Evolutionary conservation across 805 yeast species (phyloP), one percentile per base, ranked within the genome.

Genomic region (Torulaspora quercuum): DNA sequence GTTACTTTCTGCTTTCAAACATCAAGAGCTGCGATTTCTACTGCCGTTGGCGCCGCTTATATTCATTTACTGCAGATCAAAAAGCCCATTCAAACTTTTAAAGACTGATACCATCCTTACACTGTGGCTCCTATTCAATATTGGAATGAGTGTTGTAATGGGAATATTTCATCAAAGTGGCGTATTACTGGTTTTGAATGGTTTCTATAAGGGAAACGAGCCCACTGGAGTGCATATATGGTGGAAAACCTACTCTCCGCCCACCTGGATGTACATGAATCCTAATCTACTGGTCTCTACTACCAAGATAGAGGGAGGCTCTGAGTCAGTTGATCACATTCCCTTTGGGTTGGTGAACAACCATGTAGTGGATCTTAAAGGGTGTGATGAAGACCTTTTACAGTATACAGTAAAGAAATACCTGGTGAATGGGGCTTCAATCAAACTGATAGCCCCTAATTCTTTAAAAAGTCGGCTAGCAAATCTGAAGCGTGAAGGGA

Each of bases 161-260:
- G 97, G 97, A 0, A 56, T 77, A 0, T 68, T 78, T 17, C 98
- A 92, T 52, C 98, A 92, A 65, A 88, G 90, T 25, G 99, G 99
- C 1, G 76, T 92, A 0, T 64, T 90, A 1, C 81, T 85, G 0
- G 81, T 83, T 0, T 4, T 42, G 9, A 26, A 20, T 16, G 11
- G 17, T 2, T 34, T 35, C 11, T 28, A 25, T 7, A 15, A 11
- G n/a, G 32, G 32, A 8, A 11, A 21, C 4, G 4, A 16, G 1
- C 14, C 37, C 5, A 36, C 57, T 3, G 61, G 70, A 0, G 64
- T 76, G 0, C 72, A 76, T 22, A 53, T 90, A 4, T 90, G 95
- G 87, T 90, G 97, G 97, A 78, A 87, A 57, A 87, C 96, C 0
- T 92, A 90, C 50, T 75, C 86, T 3, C 97, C 97, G 0, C 97